Conservation (phyloP, 257 asterid genomes). For the Prunella vulgaris region DNA sequence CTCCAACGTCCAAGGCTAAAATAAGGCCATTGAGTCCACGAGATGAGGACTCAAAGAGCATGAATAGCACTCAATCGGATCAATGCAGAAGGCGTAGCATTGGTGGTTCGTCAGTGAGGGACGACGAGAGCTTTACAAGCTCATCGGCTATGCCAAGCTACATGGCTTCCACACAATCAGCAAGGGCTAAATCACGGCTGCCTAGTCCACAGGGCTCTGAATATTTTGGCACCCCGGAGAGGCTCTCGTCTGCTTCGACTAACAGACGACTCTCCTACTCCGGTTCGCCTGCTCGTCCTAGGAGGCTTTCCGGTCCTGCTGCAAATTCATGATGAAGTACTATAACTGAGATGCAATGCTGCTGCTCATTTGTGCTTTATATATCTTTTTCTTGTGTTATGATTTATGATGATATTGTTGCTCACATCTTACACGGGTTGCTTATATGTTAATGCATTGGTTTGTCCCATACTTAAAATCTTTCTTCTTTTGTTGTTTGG, state of each 20-base stretch:
- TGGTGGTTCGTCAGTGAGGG: conserved; percentile 56
- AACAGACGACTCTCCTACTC: conserved; percentile 61
- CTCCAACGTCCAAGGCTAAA: conserved; percentile 44
- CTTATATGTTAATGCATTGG: neutral
- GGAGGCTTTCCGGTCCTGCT: neutral
- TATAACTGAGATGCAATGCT: too few relatives aligned
- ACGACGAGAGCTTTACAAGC: conserved; percentile 67
- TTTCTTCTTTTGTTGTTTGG: neutral
- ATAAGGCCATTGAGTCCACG: conserved; percentile 31
- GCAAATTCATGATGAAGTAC: neutral
- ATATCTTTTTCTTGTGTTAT: too few relatives aligned
- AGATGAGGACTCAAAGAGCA: conserved; percentile 72
- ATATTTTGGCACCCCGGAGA: conserved; percentile 36
- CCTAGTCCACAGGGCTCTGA: conserved; percentile 43
- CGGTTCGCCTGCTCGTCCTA: conserved; percentile 36
- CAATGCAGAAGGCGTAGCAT: conserved; percentile 51
- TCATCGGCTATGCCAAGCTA: conserved; percentile 59
- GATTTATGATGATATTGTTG: too few relatives aligned
- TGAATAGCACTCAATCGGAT: conserved; percentile 52
- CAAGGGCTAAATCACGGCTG: conserved; percentile 52
- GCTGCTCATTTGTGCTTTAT: too few relatives aligned
- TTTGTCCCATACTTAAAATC: neutral
- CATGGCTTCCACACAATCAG: conserved; percentile 64
- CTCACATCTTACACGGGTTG: too few relatives aligned
- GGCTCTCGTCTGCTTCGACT: conserved; percentile 24